Evolutionary conservation across 441 rosid genomes (phyloP), one percentile per base, ranked within the genome.

Genomic region (Codiaeum variegatum): DNA sequence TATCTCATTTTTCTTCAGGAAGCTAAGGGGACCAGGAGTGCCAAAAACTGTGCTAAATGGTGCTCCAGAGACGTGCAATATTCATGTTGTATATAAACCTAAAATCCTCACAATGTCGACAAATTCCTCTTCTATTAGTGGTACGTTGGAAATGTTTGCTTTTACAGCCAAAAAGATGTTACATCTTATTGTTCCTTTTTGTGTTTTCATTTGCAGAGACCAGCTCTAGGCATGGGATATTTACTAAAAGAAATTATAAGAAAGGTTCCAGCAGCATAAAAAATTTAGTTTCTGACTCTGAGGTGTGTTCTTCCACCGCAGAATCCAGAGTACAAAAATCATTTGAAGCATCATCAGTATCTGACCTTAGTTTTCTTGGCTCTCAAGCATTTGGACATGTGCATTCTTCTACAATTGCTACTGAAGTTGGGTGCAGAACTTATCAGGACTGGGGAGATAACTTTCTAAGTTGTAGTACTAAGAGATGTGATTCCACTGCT

Each of bases 31-130:
- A 71, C 85, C 83, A 56, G 86, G 86, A 49, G 73, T 86, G 69
- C 92, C 96, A 31, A 78, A 69, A 66, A 82, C 78, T 32, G 86
- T 90, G 60, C 73, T 86, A 47, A 86, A 77, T 75, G 75, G 62
- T 79, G 83, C 93, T 72, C 89, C 93, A 42, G 80, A 73, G 23
- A 52, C 82, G 29, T 89, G 91, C 67, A 80, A 85, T 62, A 60
- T 89, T 46, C 84, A 81, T 73, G 82, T 94, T 72, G 83, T 91
- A 69, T 85, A 78, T 74, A 83, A 75, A 66, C 76, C 64, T 55
- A 74, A 82, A 81, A 65, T 86, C 55, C 44, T 86, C 76, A 80
- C 84, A 49, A 88, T 82, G 80, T 87, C 88, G 26, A 83, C 83
- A 66, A 77, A 42, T 71, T 77, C 62, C 56, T 40, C 81, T 42